Base-by-base conservation (phyloP, 73 alveolate genomes). In the Effrenium voratum region DNA sequence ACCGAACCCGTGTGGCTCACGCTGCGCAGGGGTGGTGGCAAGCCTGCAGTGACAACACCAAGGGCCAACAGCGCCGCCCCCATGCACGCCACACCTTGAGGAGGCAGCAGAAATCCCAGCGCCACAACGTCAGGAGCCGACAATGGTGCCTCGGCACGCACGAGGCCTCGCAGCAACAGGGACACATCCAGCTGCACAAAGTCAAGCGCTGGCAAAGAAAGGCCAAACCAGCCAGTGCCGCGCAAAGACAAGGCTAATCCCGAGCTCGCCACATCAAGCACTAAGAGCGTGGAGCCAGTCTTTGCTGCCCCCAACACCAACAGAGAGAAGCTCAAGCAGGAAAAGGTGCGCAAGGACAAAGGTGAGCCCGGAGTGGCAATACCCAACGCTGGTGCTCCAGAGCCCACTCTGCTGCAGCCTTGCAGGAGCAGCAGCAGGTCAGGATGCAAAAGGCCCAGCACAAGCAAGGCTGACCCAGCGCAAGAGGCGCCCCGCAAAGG, bases 271-370 rank as follows among this genome's bases (percentile, higher is more conserved):
- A n/a, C n/a, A n/a, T n/a, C n/a, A n/a, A n/a, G n/a, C n/a, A n/a
- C n/a, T n/a, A n/a, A n/a, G n/a, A n/a, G n/a, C n/a, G n/a, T n/a
- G n/a, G n/a, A n/a, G n/a, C n/a, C n/a, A n/a, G n/a, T n/a, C n/a
- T n/a, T n/a, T n/a, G n/a, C n/a, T n/a, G n/a, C n/a, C n/a, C n/a
- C n/a, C n/a, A n/a, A n/a, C n/a, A n/a, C n/a, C n/a, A n/a, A n/a
- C n/a, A n/a, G n/a, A n/a, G n/a, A n/a, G n/a, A n/a, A n/a, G n/a
- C n/a, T n/a, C n/a, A n/a, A n/a, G n/a, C n/a, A 60, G n/a, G 75
- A 57, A 44, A 85, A 36, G 94, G 66, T 34, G 45, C 40, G 81
- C 45, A 85, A n/a, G n/a, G n/a, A n/a, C n/a, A n/a, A n/a, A n/a
- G n/a, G 19, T 12, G 63, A 52, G 63, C 63, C 63, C 8, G 63